Evolutionary conservation across 257 asterid species (phyloP).

Genomic region (Lycium ferocissimum): DNA sequence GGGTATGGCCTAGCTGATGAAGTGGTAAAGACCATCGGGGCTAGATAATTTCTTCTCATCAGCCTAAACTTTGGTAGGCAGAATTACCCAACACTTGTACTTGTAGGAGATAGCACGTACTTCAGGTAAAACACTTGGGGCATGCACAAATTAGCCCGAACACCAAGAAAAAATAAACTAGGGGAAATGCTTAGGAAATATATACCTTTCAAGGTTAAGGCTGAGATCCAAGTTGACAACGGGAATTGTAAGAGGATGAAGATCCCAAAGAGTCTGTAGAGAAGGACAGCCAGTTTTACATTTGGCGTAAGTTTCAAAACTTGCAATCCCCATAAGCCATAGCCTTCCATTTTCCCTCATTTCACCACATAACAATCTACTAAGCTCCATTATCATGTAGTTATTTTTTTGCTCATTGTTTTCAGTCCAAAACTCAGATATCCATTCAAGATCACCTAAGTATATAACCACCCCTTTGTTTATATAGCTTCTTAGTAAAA

Average conservation of each 20-base stretch:
- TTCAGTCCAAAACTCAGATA: constrained; percentile 74
- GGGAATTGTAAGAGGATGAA: constrained; percentile 68
- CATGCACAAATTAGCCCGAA: too few species aligned
- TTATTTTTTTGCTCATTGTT: constrained; percentile 47
- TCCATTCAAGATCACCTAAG: constrained; percentile 83
- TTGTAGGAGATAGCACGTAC: too few species aligned
- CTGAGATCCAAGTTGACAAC: constrained; percentile 57
- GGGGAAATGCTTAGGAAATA: background rate
- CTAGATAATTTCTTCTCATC: too few species aligned
- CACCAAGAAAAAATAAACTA: too few species aligned
- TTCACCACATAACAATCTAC: constrained; percentile 65
- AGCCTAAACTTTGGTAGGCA: too few species aligned
- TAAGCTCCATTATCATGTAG: constrained; percentile 81
- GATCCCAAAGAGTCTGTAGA: constrained; percentile 78
- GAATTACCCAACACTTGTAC: too few species aligned
- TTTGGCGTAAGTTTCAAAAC: constrained; percentile 59
- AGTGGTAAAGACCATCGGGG: too few species aligned
- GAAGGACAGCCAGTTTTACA: constrained; percentile 79
- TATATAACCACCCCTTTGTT: constrained; percentile 77
- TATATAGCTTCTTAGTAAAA: constrained; percentile 59
- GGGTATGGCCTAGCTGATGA: too few species aligned
- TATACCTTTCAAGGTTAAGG: constrained; percentile 66
- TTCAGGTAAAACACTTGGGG: too few species aligned
- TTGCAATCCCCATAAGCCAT: constrained; percentile 82
- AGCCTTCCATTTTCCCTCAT: constrained; percentile 50